Conservation (phyloP, 305 asterid species). For the Solanum hybrid region DNA sequence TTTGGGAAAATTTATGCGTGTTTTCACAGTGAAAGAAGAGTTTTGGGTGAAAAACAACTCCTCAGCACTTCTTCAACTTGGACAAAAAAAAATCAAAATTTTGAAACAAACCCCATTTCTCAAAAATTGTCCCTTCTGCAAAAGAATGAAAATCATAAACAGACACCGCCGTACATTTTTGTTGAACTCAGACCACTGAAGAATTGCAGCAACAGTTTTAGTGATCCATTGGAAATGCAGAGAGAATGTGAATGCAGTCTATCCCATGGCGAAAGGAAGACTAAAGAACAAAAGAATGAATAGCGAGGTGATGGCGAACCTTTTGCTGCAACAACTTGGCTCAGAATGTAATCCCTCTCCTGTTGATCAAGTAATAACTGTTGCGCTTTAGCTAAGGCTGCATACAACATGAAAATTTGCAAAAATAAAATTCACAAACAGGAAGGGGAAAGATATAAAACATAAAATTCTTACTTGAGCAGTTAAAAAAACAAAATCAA, state of each 20-base stretch:
- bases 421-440: background rate
- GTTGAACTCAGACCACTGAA: background rate
- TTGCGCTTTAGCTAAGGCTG: constrained; percentile 97
- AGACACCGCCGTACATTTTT: background rate
- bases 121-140: background rate
- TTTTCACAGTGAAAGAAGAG: background rate
- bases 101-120: background rate
- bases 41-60: background rate
- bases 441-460: background rate
- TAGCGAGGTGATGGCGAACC: constrained; percentile 28
- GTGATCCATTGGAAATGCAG: background rate
- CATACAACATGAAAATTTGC: constrained; percentile 6
- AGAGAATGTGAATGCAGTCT: background rate
- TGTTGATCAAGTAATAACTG: constrained; percentile 78
- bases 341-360: constrained; percentile 89
- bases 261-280: background rate
- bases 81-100: background rate
- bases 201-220: background rate
- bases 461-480: background rate
- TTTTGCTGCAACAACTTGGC: constrained; percentile 86
- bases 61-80: background rate
- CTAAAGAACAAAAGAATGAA: background rate
- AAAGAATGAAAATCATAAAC: background rate
- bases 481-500: background rate
- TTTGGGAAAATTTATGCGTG: background rate